phyloP scores from a whole-genome alignment of 768 basidiomycete genomes.

The Mycena epipterygia region DNA sequence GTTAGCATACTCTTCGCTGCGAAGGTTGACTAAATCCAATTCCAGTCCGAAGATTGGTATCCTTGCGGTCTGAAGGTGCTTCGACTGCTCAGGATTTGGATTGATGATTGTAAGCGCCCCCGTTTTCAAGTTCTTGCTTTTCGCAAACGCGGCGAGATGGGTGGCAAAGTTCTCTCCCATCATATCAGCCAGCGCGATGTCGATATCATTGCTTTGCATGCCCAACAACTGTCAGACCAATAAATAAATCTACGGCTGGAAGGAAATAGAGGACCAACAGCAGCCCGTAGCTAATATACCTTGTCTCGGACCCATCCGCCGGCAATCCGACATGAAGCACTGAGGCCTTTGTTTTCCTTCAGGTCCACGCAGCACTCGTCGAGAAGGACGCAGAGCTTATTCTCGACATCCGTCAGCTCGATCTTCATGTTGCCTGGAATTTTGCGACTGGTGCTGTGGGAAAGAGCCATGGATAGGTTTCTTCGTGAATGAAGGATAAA shows the following conservation, averaged over 20 bases:
- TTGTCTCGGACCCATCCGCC: conserved; percentile 99
- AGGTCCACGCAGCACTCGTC: conserved; percentile 80
- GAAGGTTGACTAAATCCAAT: conserved; percentile 93
- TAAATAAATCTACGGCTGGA: conserved; percentile 15
- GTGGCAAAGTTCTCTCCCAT: conserved; percentile 94
- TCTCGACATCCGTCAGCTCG: conserved; percentile 76
- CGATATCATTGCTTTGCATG: conserved; percentile 89
- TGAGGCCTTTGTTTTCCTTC: conserved; percentile 63
- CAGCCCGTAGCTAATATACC: conserved; percentile 56
- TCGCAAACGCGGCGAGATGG: conserved; percentile 75
- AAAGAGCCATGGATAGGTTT: conserved; percentile 16
- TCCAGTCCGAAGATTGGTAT: conserved; percentile 85
- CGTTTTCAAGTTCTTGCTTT: conserved; percentile 63
- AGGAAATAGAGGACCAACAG: conserved; percentile 31
- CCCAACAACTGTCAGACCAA: conserved; percentile 76
- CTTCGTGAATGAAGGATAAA: background rate
- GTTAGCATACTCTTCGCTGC: conserved; percentile 92
- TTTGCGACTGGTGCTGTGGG: conserved; percentile 10
- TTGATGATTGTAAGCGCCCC: conserved; percentile 86
- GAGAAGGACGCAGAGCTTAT: conserved; percentile 79
- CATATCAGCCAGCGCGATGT: conserved; percentile 90
- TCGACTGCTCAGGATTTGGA: conserved; percentile 96
- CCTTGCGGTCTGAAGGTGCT: conserved; percentile 96
- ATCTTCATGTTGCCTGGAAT: conserved; percentile 55
- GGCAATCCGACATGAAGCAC: conserved; percentile 87